Evolutionary conservation across 495 filamentous ascomycete genomes (phyloP), one percentile per base, ranked within the genome.

Genomic region (Terfezia boudieri): DNA sequence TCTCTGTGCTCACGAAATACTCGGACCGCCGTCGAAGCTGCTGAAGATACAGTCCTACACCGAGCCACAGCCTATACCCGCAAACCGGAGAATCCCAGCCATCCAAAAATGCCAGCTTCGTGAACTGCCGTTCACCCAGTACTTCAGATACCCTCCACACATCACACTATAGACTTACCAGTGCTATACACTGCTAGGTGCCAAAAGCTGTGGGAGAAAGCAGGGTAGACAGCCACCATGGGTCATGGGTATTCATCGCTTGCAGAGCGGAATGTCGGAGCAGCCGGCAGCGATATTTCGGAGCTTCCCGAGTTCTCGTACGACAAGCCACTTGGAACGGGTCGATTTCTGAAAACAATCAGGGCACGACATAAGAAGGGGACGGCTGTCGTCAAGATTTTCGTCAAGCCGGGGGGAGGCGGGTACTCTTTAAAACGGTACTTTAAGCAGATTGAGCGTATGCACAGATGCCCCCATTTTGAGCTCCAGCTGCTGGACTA

Each of bases 301-400:
- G 92, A 96, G 73, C 76, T 96, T 41, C 74, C 81, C 43, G 88
- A 95, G 63, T 67, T 95, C 58, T 74, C 77, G 35, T 94, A 94
- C 72, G 90, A 99, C 67, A 88, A 82, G 68, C 84, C 86, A 14
- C 79, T 96, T 63, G 92, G 90, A 50, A 82, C 80, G 54, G 87
- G 86, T n/a, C 77, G 90, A 35, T 95, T 99, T 64, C 89, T 96
- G 80, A 96, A 96, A 69, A 89, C 82, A 59, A 87, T 96, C 58
- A 77, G 88, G 56, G 92, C 92, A 16, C 74, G 86, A 51, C 82
- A 92, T 65, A 80, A 80, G 50, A 82, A 94, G 73, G 90, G 92
- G 50, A 70, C 93, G 16, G 87, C 90, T 20, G 79, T 95, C 53
- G 85, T 87, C 62, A 96, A 95, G 70, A 80, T 94, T 12, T 81